These are phyloP conservation scores for Saccharomyces eubayanus DNA, from an alignment of 805 yeast species.

Conservation along the genomic window DNA sequence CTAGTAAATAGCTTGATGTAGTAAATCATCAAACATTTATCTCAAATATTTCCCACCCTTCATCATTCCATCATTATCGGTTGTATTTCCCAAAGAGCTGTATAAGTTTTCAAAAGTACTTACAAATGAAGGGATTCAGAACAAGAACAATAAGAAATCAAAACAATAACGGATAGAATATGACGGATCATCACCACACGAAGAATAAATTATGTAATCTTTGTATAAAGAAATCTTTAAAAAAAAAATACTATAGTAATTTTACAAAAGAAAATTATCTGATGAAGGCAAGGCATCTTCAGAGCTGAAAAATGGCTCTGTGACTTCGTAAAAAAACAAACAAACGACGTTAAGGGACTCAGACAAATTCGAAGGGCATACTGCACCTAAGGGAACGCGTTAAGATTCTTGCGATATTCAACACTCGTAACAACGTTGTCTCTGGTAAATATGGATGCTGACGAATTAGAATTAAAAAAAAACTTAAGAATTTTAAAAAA, in stretches of 20 bases:
- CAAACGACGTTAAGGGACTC: background rate
- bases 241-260: background rate
- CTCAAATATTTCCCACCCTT: background rate
- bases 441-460: slow-evolving; percentile 13
- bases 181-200: background rate
- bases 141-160: background rate
- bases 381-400: background rate
- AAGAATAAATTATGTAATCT: background rate
- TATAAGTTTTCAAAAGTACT: background rate
- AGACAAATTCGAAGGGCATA: background rate
- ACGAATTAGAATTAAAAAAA: slow-evolving; percentile 19
- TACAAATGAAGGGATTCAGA: background rate
- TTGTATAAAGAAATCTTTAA: background rate
- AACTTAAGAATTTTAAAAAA: slow-evolving; percentile 24
- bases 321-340: background rate
- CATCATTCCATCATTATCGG: background rate
- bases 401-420: background rate
- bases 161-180: background rate
- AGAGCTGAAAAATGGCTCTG: background rate
- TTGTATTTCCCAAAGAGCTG: background rate
- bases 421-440: background rate
- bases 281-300: background rate
- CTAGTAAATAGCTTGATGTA: slow-evolving; percentile 24
- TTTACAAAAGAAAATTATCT: background rate
- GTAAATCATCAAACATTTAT: background rate